phyloP scores from a whole-genome alignment of 805 yeast species.

The Blastobotrys muscicola region DNA sequence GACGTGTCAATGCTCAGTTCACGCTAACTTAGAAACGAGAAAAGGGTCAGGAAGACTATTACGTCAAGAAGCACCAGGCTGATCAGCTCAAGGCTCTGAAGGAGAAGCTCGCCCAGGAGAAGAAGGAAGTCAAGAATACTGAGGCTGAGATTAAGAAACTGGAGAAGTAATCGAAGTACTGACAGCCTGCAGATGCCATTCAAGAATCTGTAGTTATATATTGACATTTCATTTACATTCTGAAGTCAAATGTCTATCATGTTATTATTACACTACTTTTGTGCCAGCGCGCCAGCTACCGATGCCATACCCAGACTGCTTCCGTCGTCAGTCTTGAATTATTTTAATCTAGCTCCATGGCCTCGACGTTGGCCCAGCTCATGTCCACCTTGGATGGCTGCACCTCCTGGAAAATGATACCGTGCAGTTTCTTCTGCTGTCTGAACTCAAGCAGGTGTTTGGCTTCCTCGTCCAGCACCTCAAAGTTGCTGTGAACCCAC shows the following conservation, averaged over 20 bases:
- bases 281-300: too few relatives aligned
- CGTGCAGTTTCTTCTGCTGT: slow-evolving; percentile 18
- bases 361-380: slow-evolving; percentile 3
- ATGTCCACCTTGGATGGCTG: slow-evolving; percentile 12
- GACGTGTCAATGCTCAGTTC: slow-evolving; percentile 1
- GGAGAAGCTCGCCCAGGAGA: slow-evolving; percentile 47
- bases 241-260: neutral
- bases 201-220: neutral
- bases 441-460: slow-evolving; percentile 22
- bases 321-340: neutral
- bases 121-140: slow-evolving; percentile 38
- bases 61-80: slow-evolving; percentile 80
- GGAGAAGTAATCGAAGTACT: neutral
- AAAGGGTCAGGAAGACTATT: slow-evolving; percentile 81
- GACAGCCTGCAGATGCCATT: neutral
- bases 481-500: slow-evolving; percentile 78
- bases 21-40: slow-evolving; percentile 58
- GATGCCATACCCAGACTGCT: neutral
- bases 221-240: neutral
- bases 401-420: slow-evolving; percentile 27
- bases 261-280: neutral
- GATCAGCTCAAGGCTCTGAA: slow-evolving; percentile 72
- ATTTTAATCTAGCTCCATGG: neutral
- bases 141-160: slow-evolving; percentile 1
- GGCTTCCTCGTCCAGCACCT: slow-evolving; percentile 42